phyloP scores from a whole-genome alignment of 305 asterid species.

The Lippia alba region DNA sequence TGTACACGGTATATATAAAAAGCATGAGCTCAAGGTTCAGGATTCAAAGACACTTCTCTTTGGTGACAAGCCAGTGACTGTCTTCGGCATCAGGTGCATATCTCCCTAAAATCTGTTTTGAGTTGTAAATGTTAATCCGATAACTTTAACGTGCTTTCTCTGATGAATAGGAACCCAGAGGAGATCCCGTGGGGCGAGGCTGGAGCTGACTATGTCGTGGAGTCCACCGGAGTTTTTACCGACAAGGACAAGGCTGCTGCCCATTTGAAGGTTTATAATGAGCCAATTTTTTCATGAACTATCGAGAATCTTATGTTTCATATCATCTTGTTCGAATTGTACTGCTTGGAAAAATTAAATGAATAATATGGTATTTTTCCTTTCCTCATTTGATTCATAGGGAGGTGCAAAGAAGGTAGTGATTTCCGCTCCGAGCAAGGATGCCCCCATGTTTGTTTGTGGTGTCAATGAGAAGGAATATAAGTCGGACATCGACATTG shows the following conservation, averaged over 20 bases:
- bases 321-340: background rate
- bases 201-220: slow-evolving; percentile 49
- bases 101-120: background rate
- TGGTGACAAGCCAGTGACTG: slow-evolving; percentile 55
- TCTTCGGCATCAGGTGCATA: slow-evolving; percentile 52
- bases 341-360: too few species aligned
- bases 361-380: background rate
- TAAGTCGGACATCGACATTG: slow-evolving; percentile 54
- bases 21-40: slow-evolving; percentile 58
- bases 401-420: slow-evolving; percentile 83
- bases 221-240: slow-evolving; percentile 53
- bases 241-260: slow-evolving; percentile 49
- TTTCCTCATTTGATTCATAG: slow-evolving; percentile 31
- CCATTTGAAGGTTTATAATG: slow-evolving; percentile 42
- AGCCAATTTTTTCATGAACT: background rate
- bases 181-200: slow-evolving; percentile 54
- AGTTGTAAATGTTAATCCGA: background rate
- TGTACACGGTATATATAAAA: slow-evolving; percentile 73
- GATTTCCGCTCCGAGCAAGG: slow-evolving; percentile 63
- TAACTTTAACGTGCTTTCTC: background rate
- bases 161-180: slow-evolving; percentile 48
- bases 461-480: slow-evolving; percentile 78
- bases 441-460: slow-evolving; percentile 80
- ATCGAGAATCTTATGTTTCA: background rate
- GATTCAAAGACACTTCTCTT: slow-evolving; percentile 66